Percentiles rank a stretch among this genome's conserved stretches.
Evolutionary conservation across 305 asterid genomes (phyloP).

Genomic region (Fraxinus platypoda): DNA sequence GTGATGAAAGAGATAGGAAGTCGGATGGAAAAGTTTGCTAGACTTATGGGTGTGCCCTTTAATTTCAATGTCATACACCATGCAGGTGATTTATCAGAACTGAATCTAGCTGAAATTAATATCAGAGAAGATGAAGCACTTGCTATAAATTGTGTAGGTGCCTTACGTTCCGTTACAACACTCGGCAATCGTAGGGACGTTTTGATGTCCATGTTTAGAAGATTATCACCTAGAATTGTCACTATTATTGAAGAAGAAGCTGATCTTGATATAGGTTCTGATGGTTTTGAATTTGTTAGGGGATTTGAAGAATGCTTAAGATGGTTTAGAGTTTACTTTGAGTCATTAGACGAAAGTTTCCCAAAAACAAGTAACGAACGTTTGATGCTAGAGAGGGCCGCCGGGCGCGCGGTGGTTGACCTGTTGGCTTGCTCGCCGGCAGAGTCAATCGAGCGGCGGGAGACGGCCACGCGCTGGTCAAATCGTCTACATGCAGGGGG

Average conservation of each 20-base stretch:
- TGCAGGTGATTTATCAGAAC: slow-evolving; percentile 68
- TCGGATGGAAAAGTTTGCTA: slow-evolving; percentile 88
- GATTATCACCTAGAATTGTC: slow-evolving; percentile 64
- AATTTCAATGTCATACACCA: slow-evolving; percentile 64
- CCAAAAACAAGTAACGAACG: slow-evolving; percentile 73
- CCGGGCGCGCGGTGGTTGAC: slow-evolving; percentile 87
- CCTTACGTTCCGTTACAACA: slow-evolving; percentile 62
- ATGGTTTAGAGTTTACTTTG: slow-evolving; percentile 97
- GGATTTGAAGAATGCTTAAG: slow-evolving; percentile 78
- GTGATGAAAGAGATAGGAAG: slow-evolving; percentile 83
- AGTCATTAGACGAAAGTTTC: slow-evolving; percentile 82
- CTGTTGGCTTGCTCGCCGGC: slow-evolving; percentile 67
- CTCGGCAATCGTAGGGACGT: slow-evolving; percentile 47
- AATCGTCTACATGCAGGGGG: slow-evolving; percentile 69
- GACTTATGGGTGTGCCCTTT: slow-evolving; percentile 96
- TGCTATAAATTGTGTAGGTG: slow-evolving; percentile 71
- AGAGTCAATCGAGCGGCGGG: slow-evolving; percentile 80
- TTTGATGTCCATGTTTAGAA: slow-evolving; percentile 52
- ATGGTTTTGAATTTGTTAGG: slow-evolving; percentile 53
- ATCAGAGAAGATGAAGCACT: slow-evolving; percentile 71
- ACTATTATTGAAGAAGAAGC: slow-evolving; percentile 92
- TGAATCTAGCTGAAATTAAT: slow-evolving; percentile 47
- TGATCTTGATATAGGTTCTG: slow-evolving; percentile 68
- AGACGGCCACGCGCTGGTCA: slow-evolving; percentile 80
- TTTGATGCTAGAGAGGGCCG: slow-evolving; percentile 84